Evolutionary conservation across 2,329 filamentous ascomycete genomes (phyloP).

Genomic region (Mycosphaerella sp.): DNA sequence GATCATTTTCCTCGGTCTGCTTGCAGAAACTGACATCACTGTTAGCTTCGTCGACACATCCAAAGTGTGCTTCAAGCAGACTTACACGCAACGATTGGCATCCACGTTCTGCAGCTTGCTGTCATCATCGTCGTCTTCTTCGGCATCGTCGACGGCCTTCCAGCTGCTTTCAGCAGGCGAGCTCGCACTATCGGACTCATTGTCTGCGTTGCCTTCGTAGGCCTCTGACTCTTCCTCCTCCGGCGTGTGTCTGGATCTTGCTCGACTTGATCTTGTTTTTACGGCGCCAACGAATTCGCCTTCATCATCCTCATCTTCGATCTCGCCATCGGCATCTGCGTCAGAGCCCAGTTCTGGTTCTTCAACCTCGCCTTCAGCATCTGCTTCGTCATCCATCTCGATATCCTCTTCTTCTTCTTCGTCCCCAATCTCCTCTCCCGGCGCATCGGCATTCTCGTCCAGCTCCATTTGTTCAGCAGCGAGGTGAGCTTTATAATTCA

Average conservation of each 20-base stretch:
- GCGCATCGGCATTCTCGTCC: slow-evolving; percentile 25
- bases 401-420: slow-evolving; percentile 24
- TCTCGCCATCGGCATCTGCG: slow-evolving; percentile 47
- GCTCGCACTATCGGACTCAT: slow-evolving; percentile 35
- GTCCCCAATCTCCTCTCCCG: slow-evolving; percentile 27
- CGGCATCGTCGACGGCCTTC: slow-evolving; percentile 51
- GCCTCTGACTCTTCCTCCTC: slow-evolving; percentile 33
- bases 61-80: slow-evolving; percentile 20
- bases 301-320: slow-evolving; percentile 43
- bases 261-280: slow-evolving; percentile 30
- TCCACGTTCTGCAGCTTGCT: slow-evolving; percentile 48
- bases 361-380: slow-evolving; percentile 31
- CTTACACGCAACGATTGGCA: slow-evolving; percentile 61
- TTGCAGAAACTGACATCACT: slow-evolving; percentile 64
- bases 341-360: slow-evolving; percentile 34
- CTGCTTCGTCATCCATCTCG: slow-evolving; percentile 31
- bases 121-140: slow-evolving; percentile 37
- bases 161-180: slow-evolving; percentile 50
- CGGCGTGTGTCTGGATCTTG: slow-evolving; percentile 32
- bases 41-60: slow-evolving; percentile 17
- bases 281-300: slow-evolving; percentile 39
- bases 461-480: slow-evolving; percentile 21
- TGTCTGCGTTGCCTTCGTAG: slow-evolving; percentile 33
- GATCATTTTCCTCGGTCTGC: slow-evolving; percentile 75
- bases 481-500: slow-evolving; percentile 27